Evolutionary conservation across 345 rosid species (phyloP).

Genomic region (thale cress (Arabidopsis thaliana)): TAIR10.1 NC_003071.7:16542001-16542500

Average conservation of each 20-base stretch:
- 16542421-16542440: not conserved
- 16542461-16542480: conserved; percentile 88
- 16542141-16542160: conserved; percentile 54
- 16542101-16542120: conserved; percentile 57
- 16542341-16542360: conserved; percentile 83
- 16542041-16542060: conserved; percentile 57
- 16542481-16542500: conserved; percentile 75
- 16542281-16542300: conserved; percentile 73
- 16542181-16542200: not conserved
- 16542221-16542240: not conserved
- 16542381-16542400: not conserved
- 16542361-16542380: not conserved
- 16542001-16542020: conserved; percentile 74
- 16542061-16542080: conserved; percentile 83
- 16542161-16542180: not conserved
- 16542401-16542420: not conserved
- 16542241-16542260: conserved; percentile 65
- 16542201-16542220: not conserved
- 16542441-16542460: conserved; percentile 86
- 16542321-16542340: conserved; percentile 87
- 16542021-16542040: conserved; percentile 59
- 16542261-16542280: conserved; percentile 65
- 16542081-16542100: conserved; percentile 66
- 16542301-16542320: conserved; percentile 97
- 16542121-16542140: conserved; percentile 50